These are phyloP conservation scores for Glycine tomentella DNA, from an alignment of 306 rosid genomes.

Conservation along the genomic window DNA sequence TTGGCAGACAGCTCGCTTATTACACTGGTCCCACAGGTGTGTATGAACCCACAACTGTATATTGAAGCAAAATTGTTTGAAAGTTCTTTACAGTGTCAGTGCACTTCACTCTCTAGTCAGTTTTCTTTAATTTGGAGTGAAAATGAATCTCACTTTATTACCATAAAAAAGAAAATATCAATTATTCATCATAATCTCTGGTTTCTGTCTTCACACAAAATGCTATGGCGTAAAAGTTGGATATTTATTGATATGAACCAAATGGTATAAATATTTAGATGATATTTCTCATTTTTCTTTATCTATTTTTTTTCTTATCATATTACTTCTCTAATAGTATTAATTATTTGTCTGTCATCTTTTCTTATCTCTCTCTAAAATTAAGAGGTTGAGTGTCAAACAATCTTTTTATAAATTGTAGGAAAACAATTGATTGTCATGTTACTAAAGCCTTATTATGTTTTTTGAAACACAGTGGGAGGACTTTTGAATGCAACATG, in stretches of 20 bases:
- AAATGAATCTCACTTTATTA: not conserved
- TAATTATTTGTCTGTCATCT: no score
- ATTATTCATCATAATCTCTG: no score
- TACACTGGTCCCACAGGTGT: slow-evolving; percentile 95
- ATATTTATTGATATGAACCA: no score
- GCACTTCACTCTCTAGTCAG: not conserved
- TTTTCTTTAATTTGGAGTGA: not conserved
- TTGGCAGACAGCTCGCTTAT: slow-evolving; percentile 73
- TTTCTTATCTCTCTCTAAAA: no score
- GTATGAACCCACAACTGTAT: slow-evolving; percentile 22
- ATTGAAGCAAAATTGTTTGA: not conserved
- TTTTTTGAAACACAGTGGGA: slow-evolving; percentile 62
- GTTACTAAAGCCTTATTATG: slow-evolving; percentile 8
- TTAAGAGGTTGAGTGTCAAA: no score
- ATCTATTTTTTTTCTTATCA: no score
- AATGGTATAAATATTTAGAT: no score
- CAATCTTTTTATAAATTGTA: not conserved
- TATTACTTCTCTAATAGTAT: no score
- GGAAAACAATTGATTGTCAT: not conserved
- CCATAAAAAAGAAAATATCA: no score
- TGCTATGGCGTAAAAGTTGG: not conserved
- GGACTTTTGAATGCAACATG: slow-evolving; percentile 96
- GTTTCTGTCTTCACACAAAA: not conserved
- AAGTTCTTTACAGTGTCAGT: not conserved
- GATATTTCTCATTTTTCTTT: no score